Percentiles rank a stretch among this genome's conserved stretches.
Evolutionary conservation across 2,329 filamentous ascomycete species (phyloP).

Genomic region (Phialophora expanda): DNA sequence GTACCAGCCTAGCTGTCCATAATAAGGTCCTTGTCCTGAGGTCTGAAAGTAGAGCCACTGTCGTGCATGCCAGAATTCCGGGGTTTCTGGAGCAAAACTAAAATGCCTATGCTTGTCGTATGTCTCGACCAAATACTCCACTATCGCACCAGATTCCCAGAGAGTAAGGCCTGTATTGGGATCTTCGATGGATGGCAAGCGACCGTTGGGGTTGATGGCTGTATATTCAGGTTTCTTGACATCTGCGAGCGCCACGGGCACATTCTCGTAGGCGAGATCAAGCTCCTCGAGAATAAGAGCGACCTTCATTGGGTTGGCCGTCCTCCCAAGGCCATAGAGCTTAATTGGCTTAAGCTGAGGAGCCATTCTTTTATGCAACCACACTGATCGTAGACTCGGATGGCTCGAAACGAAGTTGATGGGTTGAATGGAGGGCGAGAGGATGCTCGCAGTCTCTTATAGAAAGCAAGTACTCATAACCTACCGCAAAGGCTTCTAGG

Average conservation of each 20-base stretch:
- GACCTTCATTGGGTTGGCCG: conserved; percentile 40
- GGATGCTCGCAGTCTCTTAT: too few species aligned
- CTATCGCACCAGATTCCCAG: conserved; percentile 54
- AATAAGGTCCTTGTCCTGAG: conserved; percentile 57
- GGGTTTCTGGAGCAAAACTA: conserved; percentile 42
- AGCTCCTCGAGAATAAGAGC: conserved; percentile 44
- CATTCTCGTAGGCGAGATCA: conserved; percentile 43
- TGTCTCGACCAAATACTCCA: conserved; percentile 52
- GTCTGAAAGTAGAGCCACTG: conserved; percentile 56
- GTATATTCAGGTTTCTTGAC: conserved; percentile 39
- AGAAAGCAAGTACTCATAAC: neutral
- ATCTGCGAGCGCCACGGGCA: conserved; percentile 34
- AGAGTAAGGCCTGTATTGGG: conserved; percentile 48
- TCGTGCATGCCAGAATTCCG: conserved; percentile 48
- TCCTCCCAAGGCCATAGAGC: conserved; percentile 23
- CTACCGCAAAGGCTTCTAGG: neutral
- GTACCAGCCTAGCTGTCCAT: conserved; percentile 56
- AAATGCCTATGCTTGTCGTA: conserved; percentile 52
- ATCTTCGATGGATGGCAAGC: conserved; percentile 45
- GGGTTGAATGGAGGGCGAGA: neutral
- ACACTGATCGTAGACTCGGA: neutral
- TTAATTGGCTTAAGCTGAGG: conserved; percentile 34
- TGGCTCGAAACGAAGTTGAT: neutral
- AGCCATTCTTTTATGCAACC: conserved; percentile 16
- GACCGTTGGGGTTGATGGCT: conserved; percentile 40